Conservation (phyloP, 495 filamentous ascomycete genomes). For the Gamarada debralockiae region DNA sequence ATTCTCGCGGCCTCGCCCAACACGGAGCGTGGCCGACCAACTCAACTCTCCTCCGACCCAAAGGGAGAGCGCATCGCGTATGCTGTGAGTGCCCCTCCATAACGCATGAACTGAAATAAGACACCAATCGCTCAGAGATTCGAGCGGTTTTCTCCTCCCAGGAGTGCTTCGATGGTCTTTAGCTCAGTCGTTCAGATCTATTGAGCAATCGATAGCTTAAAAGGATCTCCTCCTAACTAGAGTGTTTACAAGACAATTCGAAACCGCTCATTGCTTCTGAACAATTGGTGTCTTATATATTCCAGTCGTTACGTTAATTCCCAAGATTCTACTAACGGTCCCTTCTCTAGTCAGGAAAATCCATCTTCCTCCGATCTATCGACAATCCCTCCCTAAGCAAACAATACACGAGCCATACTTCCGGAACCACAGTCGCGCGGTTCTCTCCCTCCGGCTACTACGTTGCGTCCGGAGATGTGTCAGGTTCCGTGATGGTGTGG, state of each 20-base stretch:
- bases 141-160: too few relatives aligned
- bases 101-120: too few relatives aligned
- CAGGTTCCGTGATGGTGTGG: constrained; percentile 85
- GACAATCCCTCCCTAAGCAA: constrained; percentile 77
- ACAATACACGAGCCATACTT: constrained; percentile 89
- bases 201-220: too few relatives aligned
- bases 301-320: too few relatives aligned
- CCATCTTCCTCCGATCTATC: constrained; percentile 89
- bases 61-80: constrained; percentile 94
- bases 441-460: constrained; percentile 96
- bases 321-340: too few relatives aligned
- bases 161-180: too few relatives aligned
- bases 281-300: too few relatives aligned
- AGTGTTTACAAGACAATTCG: too few relatives aligned
- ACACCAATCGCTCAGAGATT: too few relatives aligned
- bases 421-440: constrained; percentile 83
- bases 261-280: too few relatives aligned
- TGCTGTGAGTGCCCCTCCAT: constrained; percentile 65
- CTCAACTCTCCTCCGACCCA: constrained; percentile 81
- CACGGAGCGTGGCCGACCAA: constrained; percentile 83
- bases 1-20: constrained; percentile 61
- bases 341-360: constrained; percentile 84
- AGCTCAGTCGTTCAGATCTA: too few relatives aligned
- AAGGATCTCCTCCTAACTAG: too few relatives aligned
- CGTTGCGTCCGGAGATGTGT: constrained; percentile 87